phyloP scores from a whole-genome alignment of 78 protist genomes.

The slime mould (Dictyostelium discoideum) region dicty_2.7 NC_007091.3:2102001-2102500 shows the following conservation, averaged over 20 bases:
- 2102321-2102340: not conserved
- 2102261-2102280: slow-evolving; percentile 71
- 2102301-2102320: slow-evolving; percentile 51
- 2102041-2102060: not conserved
- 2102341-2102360: not conserved
- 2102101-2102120: not conserved
- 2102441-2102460: not conserved
- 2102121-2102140: not conserved
- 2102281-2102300: slow-evolving; percentile 70
- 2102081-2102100: too few species aligned
- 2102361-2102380: not conserved
- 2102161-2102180: too few species aligned
- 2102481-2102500: not conserved
- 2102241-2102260: slow-evolving; percentile 78
- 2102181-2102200: slow-evolving; percentile 15
- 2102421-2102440: not conserved
- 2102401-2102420: not conserved
- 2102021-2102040: not conserved
- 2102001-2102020: slow-evolving; percentile 57
- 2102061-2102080: too few species aligned
- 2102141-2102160: not conserved
- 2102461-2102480: not conserved
- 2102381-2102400: not conserved
- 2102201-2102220: slow-evolving; percentile 63
- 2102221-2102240: slow-evolving; percentile 61